These are phyloP conservation scores for Knufia fluminis DNA, from an alignment of 2,329 filamentous ascomycete species.

Conservation along the genomic window DNA sequence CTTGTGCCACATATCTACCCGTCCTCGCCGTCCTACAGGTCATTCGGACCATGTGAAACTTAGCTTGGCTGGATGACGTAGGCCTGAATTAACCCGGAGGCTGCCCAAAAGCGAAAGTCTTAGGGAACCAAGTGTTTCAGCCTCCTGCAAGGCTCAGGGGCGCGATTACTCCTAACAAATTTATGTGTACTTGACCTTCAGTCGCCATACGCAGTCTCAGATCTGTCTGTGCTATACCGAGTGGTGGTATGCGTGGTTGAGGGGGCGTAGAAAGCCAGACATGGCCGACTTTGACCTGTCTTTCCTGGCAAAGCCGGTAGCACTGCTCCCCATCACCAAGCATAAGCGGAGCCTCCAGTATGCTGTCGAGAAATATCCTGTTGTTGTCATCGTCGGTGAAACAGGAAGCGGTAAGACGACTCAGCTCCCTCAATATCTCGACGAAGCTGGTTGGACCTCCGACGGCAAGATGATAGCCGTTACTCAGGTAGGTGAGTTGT, in stretches of 20 bases:
- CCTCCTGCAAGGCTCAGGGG: too few species aligned
- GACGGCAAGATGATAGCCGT: conserved; percentile 76
- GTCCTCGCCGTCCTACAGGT: too few species aligned
- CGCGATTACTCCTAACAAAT: too few species aligned
- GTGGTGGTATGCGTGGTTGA: too few species aligned
- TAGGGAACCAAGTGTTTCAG: too few species aligned
- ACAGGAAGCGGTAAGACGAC: conserved; percentile 95
- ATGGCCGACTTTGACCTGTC: conserved; percentile 36
- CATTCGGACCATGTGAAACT: conserved; percentile 1
- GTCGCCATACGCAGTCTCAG: too few species aligned
- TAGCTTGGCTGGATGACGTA: neutral
- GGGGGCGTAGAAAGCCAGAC: too few species aligned
- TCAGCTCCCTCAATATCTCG: conserved; percentile 84
- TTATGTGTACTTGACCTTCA: too few species aligned
- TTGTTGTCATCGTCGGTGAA: conserved; percentile 85
- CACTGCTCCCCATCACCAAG: conserved; percentile 76
- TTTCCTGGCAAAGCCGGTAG: conserved; percentile 71
- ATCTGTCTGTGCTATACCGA: too few species aligned
- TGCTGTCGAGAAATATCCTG: conserved; percentile 70
- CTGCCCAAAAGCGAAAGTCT: too few species aligned
- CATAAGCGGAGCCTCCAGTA: conserved; percentile 74
- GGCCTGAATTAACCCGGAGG: too few species aligned
- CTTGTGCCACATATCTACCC: neutral
- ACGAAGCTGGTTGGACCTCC: conserved; percentile 78
- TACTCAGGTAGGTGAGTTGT: conserved; percentile 62